Evolutionary conservation across 441 rosid genomes (phyloP), one percentile per base, ranked within the genome.

Genomic region (Sinapis alba): DNA sequence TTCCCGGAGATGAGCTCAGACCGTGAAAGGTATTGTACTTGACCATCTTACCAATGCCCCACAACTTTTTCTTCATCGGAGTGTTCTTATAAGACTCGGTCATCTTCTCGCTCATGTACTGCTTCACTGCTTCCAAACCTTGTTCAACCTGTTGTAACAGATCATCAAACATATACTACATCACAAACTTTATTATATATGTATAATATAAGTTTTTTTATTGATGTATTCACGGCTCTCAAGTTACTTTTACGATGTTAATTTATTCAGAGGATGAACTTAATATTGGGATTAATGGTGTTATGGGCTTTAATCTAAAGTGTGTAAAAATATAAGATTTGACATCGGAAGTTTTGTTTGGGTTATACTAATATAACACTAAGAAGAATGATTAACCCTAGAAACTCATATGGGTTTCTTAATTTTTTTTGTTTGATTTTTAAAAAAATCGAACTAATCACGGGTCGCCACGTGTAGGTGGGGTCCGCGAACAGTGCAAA

Each of bases 1-100:
- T 76, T 45, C 41, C 74, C 59, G 80, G 80, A 4, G 80, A 71
- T 34, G 76, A 59, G 32, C 58, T 63, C 4, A 77, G 26, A 21
- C 87, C 88, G 62, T 83, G 84, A 70, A 86, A 86, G 4, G 87
- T 88, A 7, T 83, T 81, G 62, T 75, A 85, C 63, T 73, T 87
- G 13, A 89, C 92, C 82, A 93, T 36, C 83, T 85, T 90, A 62
- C 90, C 79, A 32, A 77, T 50, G 6, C 88, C 90, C 98, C 98
- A 89, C 0, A 87, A 79, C 75, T 79, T 86, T 82, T 87, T 93
- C 81, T 86, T 84, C 0, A 11, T 60, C 24, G 80, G 28, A 2
- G 78, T 85, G 65, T 77, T 72, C 56, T 32, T 80, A 20, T 83
- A 78, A 2, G 83, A 82, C 0, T 79, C 76, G 11, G 75, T 88